These are phyloP conservation scores for Talaromyces sp. DNA, from an alignment of 2,329 filamentous ascomycete genomes.

Conservation along the genomic window DNA sequence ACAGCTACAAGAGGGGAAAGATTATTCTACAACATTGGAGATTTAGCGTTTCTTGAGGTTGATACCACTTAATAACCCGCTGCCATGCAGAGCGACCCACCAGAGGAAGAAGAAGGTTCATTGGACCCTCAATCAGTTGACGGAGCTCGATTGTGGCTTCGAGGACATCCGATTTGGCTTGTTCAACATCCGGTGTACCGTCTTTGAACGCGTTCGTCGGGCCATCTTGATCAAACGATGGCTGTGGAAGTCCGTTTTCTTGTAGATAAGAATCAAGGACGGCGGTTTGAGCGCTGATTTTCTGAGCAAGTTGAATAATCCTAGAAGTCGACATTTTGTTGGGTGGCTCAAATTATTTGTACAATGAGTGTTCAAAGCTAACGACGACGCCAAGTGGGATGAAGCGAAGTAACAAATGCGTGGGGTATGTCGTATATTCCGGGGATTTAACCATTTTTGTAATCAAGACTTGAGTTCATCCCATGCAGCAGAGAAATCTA, in stretches of 20 bases:
- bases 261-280: slow-evolving; percentile 6
- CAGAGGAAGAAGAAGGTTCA: slow-evolving; percentile 9
- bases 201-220: slow-evolving; percentile 6
- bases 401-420: not conserved
- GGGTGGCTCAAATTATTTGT: not conserved
- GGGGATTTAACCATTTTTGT: too few species aligned
- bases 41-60: not conserved
- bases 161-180: slow-evolving; percentile 7
- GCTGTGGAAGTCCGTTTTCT: slow-evolving; percentile 4
- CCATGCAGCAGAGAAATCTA: too few species aligned
- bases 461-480: not conserved
- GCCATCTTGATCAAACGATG: slow-evolving; percentile 7
- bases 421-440: too few species aligned
- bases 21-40: not conserved
- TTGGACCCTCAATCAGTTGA: slow-evolving; percentile 8
- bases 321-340: slow-evolving; percentile 9
- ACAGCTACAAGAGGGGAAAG: slow-evolving; percentile 9
- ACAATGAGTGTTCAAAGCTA: not conserved
- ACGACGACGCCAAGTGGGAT: not conserved
- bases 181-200: not conserved
- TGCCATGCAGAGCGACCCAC: not conserved
- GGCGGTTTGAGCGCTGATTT: slow-evolving; percentile 8
- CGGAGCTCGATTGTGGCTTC: slow-evolving; percentile 9
- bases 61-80: not conserved
- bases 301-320: slow-evolving; percentile 8